phyloP scores from a whole-genome alignment of 495 filamentous ascomycete genomes.

The Penicillium ochrochloron region DNA sequence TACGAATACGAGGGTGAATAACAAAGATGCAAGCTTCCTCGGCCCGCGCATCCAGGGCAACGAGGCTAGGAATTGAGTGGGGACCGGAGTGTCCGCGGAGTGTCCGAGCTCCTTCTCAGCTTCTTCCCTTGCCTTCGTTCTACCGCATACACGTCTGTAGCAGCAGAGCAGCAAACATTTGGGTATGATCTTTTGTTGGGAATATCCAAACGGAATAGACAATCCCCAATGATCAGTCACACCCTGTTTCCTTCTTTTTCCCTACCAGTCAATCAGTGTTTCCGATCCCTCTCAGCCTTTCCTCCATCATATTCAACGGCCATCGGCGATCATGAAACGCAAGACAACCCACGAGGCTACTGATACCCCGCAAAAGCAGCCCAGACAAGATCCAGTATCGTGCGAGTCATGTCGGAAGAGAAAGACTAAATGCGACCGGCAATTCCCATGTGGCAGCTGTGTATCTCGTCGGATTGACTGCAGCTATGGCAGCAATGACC shows the following conservation, averaged over 20 bases:
- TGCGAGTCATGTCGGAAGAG: conserved; percentile 40
- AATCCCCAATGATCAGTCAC: not conserved
- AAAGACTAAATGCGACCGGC: conserved; percentile 27
- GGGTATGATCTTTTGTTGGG: not conserved
- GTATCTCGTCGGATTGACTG: conserved; percentile 41
- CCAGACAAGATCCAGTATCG: conserved; percentile 54
- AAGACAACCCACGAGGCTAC: conserved; percentile 1
- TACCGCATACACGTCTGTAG: not conserved
- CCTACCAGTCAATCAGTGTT: too few species aligned
- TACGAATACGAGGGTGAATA: too few species aligned
- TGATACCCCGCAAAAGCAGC: conserved; percentile 25
- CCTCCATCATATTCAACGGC: too few species aligned
- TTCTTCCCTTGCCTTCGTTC: not conserved
- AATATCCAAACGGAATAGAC: not conserved
- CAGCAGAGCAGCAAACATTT: not conserved
- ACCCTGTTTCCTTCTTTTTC: not conserved
- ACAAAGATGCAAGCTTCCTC: not conserved
- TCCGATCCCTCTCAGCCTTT: too few species aligned
- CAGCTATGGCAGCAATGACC: conserved; percentile 24
- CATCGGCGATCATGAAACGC: conserved; percentile 35
- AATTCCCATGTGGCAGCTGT: conserved; percentile 52
- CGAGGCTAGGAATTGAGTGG: too few species aligned
- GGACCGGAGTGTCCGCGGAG: conserved; percentile 36
- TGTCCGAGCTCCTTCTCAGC: conserved; percentile 17
- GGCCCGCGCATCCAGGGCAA: too few species aligned